Percentiles rank a stretch among this genome's conserved stretches.
Conservation (phyloP, 169 alveolate species). For the Eimeria necatrix region DNA sequence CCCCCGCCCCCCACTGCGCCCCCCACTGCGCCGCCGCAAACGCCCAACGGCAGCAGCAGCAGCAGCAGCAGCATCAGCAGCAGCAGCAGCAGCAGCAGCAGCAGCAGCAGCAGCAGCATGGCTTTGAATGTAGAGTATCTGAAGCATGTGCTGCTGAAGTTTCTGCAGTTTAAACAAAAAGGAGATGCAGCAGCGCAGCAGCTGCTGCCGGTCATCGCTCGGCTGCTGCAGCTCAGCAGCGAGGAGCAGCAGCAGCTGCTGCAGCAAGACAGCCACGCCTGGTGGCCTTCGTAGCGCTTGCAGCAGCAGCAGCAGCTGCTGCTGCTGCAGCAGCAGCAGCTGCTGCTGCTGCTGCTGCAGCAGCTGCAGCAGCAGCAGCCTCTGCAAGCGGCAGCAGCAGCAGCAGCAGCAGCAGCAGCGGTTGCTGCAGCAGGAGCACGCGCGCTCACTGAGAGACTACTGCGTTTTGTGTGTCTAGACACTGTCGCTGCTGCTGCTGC, state of each 20-base stretch:
- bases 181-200: slow-evolving; percentile 34
- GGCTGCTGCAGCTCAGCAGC: not conserved
- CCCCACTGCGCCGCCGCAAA: not conserved
- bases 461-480: not conserved
- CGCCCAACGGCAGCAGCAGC: slow-evolving; percentile 39
- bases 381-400: not conserved
- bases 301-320: slow-evolving; percentile 5
- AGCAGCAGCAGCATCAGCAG: slow-evolving; percentile 1
- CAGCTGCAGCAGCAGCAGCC: not conserved
- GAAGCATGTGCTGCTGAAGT: slow-evolving; percentile 42
- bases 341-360: slow-evolving; percentile 34
- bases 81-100: not conserved
- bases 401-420: no score
- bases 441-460: not conserved
- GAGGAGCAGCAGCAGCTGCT: slow-evolving; percentile 68
- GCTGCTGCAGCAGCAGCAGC: slow-evolving; percentile 8
- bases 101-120: slow-evolving; percentile 41
- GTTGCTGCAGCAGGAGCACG: not conserved
- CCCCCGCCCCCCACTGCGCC: slow-evolving; percentile 42
- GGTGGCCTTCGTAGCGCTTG: not conserved
- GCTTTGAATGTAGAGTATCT: not conserved
- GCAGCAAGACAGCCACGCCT: not conserved
- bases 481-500: slow-evolving; percentile 24
- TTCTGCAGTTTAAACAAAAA: not conserved
- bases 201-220: not conserved